A percentile compares a stretch with the other conserved stretches of the same genome.
phyloP scores from a whole-genome alignment of 2,329 filamentous ascomycete species.

The Neonectria faginata region DNA sequence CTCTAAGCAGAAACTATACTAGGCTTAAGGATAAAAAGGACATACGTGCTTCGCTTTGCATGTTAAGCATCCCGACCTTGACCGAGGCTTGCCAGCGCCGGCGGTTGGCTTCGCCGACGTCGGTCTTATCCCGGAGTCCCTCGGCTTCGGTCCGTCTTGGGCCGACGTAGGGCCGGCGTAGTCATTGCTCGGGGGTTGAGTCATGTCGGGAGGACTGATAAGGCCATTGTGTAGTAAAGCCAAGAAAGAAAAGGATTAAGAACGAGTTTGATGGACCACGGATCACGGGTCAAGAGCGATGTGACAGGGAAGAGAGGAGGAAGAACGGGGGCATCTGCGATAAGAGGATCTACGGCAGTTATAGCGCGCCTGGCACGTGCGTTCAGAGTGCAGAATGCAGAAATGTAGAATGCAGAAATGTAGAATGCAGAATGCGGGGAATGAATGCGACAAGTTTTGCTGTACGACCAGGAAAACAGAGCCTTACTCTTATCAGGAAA shows the following conservation, averaged over 20 bases:
- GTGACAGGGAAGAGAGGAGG: conserved; percentile 12
- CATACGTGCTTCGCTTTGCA: conserved; percentile 31
- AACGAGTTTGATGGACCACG: not conserved
- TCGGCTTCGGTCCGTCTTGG: not conserved
- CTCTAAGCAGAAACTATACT: not conserved
- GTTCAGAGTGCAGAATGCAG: conserved; percentile 20
- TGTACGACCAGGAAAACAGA: not conserved
- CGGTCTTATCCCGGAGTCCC: not conserved
- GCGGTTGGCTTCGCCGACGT: not conserved
- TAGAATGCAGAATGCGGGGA: conserved; percentile 22
- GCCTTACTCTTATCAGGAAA: conserved; percentile 25
- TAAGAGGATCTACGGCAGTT: conserved; percentile 24
- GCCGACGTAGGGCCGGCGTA: conserved; percentile 7
- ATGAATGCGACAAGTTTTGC: too few species aligned
- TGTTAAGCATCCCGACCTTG: conserved; percentile 28
- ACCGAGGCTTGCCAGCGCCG: conserved; percentile 23
- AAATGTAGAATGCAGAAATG: conserved; percentile 26
- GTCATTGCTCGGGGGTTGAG: conserved; percentile 7
- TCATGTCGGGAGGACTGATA: conserved; percentile 22
- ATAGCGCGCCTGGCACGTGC: conserved; percentile 27
- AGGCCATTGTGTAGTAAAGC: conserved; percentile 20
- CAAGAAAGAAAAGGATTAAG: not conserved
- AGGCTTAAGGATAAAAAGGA: not conserved
- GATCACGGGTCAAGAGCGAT: conserved; percentile 8
- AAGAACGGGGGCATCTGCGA: not conserved